Evolutionary conservation across 257 asterid species (phyloP).

Genomic region (Leonotis leonurus): DNA sequence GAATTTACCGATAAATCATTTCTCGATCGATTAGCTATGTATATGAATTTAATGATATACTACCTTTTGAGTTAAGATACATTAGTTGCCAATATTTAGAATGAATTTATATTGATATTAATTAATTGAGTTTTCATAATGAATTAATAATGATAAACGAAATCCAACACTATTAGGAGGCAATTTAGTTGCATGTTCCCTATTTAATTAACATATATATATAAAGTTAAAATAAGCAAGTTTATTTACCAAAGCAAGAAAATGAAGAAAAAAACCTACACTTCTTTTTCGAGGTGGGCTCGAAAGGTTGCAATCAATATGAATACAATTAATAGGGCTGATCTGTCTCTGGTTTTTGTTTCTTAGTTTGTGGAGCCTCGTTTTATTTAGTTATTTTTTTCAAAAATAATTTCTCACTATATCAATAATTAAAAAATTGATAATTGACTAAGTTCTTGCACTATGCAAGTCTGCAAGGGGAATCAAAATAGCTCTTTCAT

Average conservation of each 20-base stretch:
- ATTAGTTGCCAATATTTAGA: too few species aligned
- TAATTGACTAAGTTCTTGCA: slow-evolving; percentile 25
- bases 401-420: not conserved
- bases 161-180: not conserved
- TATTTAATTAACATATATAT: not conserved
- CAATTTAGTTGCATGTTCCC: not conserved
- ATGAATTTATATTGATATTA: too few species aligned
- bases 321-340: slow-evolving; percentile 10
- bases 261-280: not conserved
- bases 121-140: too few species aligned
- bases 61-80: too few species aligned
- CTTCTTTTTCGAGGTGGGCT: slow-evolving; percentile 24
- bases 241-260: too few species aligned
- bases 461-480: slow-evolving; percentile 24
- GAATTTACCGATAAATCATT: too few species aligned
- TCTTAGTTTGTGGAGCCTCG: slow-evolving; percentile 20
- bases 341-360: slow-evolving; percentile 16
- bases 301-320: slow-evolving; percentile 21
- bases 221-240: not conserved
- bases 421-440: not conserved
- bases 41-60: too few species aligned
- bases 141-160: too few species aligned
- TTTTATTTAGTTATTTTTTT: not conserved
- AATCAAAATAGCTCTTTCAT: slow-evolving; percentile 21
- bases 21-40: too few species aligned